Evolutionary conservation across 2,329 filamentous ascomycete species (phyloP), one percentile per base, ranked within the genome.

Genomic region (Epichloe glyceriae): DNA sequence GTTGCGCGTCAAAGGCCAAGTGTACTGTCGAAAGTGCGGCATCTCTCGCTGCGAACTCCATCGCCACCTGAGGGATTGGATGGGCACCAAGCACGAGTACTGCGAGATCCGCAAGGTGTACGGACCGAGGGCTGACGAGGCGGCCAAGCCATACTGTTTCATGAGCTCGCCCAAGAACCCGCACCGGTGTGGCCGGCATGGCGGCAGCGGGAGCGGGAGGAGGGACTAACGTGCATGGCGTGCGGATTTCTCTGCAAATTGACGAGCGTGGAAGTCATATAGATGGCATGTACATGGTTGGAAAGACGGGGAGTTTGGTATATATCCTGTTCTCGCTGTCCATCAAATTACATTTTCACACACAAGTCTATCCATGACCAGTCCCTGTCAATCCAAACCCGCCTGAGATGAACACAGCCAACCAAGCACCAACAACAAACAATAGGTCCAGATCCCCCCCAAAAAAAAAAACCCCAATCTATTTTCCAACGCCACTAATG

Each of bases 1-100:
- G 60, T 66, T 79, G 57, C 72, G 76, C 22, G 71, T 78, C 46
- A 73, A 73, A 50, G 79, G 78, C 20, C 78, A 80, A 59, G 75
- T 79, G 5, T 76, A 79, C 62, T 83, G 80, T 64, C 71, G 75
- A 52, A 80, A 82, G 62, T 83, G 80, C 55, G 78, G 77, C 46
- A 73, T 77, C 53, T 74, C 70, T 40, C 73, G 80, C 37, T 83
- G 80, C 63, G 78, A 82, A 67, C 70, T 83, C 52, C 78, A 82
- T 65, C 74, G 76, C 56, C 80, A 83, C 61, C 72, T 83, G 57
- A 70, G 71, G 58, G 71, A 70, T 40, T 83, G 79, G 76, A 76
- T 82, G 72, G 76, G 75, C 50, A 65, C 69, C 39, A 69, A 64
- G 19, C 65, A 71, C 53, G 79, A 83, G 63, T 83, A 83, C 65